Evolutionary conservation across 139 green algal species (phyloP).

Genomic region (Closterium sp.): DNA sequence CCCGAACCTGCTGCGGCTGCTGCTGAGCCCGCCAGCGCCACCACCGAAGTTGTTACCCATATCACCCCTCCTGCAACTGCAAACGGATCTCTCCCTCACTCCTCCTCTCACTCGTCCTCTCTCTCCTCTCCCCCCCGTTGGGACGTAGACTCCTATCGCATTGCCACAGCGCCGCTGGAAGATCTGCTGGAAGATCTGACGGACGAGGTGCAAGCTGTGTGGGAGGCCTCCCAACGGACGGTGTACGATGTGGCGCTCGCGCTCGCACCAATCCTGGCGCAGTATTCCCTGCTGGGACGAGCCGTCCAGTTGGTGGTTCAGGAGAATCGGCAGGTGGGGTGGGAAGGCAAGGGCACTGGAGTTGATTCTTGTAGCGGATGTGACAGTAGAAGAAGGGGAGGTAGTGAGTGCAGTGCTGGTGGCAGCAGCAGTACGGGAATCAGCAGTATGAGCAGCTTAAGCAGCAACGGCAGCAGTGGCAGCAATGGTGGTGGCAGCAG

Average conservation of each 20-base stretch:
- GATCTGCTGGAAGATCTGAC: constrained; percentile 5
- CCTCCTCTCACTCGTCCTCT: neutral
- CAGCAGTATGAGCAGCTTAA: neutral
- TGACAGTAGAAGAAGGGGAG: neutral
- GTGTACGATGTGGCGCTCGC: neutral
- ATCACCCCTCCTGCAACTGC: neutral
- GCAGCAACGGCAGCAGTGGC: neutral
- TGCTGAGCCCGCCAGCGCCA: neutral
- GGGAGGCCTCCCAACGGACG: neutral
- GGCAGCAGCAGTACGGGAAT: neutral
- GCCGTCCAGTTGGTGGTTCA: neutral
- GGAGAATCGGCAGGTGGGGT: neutral
- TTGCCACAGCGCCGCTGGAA: neutral
- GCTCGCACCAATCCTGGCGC: neutral
- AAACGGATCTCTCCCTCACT: neutral
- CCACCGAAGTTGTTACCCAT: neutral
- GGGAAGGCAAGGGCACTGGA: too few relatives aligned
- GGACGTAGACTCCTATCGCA: neutral
- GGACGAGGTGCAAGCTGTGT: constrained; percentile 5
- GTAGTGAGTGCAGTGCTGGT: neutral
- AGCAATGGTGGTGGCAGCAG: neutral
- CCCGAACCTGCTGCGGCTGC: neutral
- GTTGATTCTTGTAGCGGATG: neutral
- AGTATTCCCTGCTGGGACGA: neutral
- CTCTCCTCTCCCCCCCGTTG: neutral